Base-by-base conservation (phyloP, 2,329 filamentous ascomycete species). In the Teratosphaeria nubilosa region DNA sequence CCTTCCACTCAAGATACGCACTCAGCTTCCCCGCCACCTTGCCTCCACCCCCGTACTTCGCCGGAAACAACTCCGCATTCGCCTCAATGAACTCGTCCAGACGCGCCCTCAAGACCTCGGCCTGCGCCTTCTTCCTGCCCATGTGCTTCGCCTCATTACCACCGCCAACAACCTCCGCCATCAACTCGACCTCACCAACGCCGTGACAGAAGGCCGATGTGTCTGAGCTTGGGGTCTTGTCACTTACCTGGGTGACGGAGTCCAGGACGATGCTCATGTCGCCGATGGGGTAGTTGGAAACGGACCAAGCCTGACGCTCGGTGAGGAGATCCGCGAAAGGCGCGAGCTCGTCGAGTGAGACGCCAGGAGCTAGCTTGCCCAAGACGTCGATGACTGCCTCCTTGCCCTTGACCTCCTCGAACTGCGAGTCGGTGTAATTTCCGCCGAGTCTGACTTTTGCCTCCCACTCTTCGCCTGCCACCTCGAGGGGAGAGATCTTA, bases 121-220 rank as follows among this genome's bases (percentile, higher is more conserved):
- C 24, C 32, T 52, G 50, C 61, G 58, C 57, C 54, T 48, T 41
- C 22, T 56, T 27, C 14, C 11, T 37, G 22, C 34, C 53, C 10
- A 27, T 11, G 20, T 48, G 41, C 41, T 48, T 48, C 16, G 41
- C 41, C 41, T 48, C 41, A 22, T 48, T 22, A 10, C n/a, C 10
- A 16, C 41, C 41, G 41, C 41, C 41, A 22, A 56, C 51, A 16
- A 60, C 52, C 24, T 50, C 34, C 31, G 27, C 53, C 20, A 56
- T 57, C 30, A 63, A 31, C 56, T 64, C 63, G 3, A 64, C 55
- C 22, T 64, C 63, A 3, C 61, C 63, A 31, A 63, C 56, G 20
- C 25, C 27, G 45, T 64, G 61, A 2, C 56, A 13, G 48, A 64
- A 56, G 16, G 48, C 32, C 16, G 16, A 34, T 27, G 54, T 48